Evolutionary conservation across 345 rosid species (phyloP).

Genomic region (Citrus australasica): DNA sequence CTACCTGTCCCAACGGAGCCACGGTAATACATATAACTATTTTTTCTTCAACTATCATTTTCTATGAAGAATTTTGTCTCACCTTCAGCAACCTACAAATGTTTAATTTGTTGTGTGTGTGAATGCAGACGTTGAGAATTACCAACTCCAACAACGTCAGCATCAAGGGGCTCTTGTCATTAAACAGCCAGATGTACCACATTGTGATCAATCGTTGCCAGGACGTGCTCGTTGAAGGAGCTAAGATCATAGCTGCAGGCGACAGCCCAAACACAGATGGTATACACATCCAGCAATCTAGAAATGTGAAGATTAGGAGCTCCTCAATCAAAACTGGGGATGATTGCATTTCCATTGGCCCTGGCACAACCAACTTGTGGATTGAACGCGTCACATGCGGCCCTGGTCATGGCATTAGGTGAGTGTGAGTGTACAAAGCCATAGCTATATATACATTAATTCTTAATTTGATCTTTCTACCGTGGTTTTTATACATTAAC

Average conservation of each 20-base stretch:
- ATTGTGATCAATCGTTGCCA: constrained; percentile 22
- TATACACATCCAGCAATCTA: constrained; percentile 25
- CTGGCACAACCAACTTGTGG: constrained; percentile 20
- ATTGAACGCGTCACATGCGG: constrained; percentile 27
- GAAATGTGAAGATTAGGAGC: constrained; percentile 6
- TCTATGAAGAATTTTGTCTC: no score
- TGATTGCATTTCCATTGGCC: constrained; percentile 30
- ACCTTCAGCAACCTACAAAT: no score
- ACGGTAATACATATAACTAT: constrained; percentile 1
- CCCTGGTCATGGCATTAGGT: constrained; percentile 38
- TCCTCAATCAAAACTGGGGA: constrained; percentile 27
- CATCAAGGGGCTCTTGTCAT: constrained; percentile 16
- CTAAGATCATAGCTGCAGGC: constrained; percentile 11
- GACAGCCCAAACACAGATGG: constrained; percentile 35
- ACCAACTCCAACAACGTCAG: constrained; percentile 20
- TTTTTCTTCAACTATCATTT: not conserved
- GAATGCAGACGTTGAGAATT: constrained; percentile 20
- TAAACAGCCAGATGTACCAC: constrained; percentile 32
- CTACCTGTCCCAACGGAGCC: constrained; percentile 16
- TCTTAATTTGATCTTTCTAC: no score
- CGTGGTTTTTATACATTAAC: no score
- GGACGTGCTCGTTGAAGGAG: constrained; percentile 15
- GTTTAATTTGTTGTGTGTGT: not conserved
- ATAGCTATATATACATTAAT: no score
- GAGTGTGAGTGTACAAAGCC: not conserved